Base-by-base conservation (phyloP, 2,329 filamentous ascomycete genomes). In the Ophiostoma angusticollis region DNA sequence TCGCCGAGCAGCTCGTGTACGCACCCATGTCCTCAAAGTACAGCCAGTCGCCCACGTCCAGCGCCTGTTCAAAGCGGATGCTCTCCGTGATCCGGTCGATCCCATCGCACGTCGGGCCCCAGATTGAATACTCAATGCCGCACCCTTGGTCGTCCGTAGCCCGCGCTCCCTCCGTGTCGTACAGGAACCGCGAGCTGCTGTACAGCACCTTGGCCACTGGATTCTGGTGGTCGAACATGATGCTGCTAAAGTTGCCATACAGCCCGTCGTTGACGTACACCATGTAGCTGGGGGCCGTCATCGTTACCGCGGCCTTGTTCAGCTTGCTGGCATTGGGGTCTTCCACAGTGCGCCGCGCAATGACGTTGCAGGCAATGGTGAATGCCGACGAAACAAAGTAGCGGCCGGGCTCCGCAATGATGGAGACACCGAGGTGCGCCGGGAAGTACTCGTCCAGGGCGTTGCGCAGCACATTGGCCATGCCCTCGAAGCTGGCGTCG, bases 1-100 rank as follows among this genome's bases (percentile, higher is more conserved):
- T 98, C 47, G 91, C 89, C 44, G 86, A 95, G 70, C 89, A 96
- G 70, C 87, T 93, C 51, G 91, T 96, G 62, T 98, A 98, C 18
- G 91, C 89, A 40, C 91, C 91, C 91, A 98, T 98, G 45, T 94
- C 78, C 64, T 95, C 85, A 61, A 98, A 98, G 66, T 93, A 98
- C 39, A 98, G 70, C 91, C 91, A 98, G 60, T 98, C 91, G 37
- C 91, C 91, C 7, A 94, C 84, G 54, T 95, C 80, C 31, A 98
- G 66, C 34, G 81, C 72, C 38, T 82, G 77, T 24, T 76, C 65
- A 53, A 95, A 84, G 45, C 70, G 74, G 58, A 83, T 84, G 55
- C 79, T 83, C 58, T 84, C 76, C 35, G 81, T 76, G 61, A 98
- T 93, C 58, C 86, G 83, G 62, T 98, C 91, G 53, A 98, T 96